Evolutionary conservation across 257 asterid species (phyloP), one percentile per base, ranked within the genome.

Genomic region (Lycium barbarum): DNA sequence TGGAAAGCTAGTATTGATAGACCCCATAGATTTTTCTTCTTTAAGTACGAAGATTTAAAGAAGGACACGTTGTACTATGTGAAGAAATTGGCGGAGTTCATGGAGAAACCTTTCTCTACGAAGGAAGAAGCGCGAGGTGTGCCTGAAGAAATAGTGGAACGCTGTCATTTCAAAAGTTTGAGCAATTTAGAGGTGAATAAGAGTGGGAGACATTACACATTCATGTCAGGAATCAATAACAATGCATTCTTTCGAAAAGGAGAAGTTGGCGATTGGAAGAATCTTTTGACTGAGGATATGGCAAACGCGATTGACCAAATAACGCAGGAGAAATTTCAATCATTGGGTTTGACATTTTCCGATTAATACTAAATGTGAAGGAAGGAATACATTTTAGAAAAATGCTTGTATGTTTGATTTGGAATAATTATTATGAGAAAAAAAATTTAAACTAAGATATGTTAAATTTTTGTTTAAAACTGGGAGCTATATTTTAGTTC

Each of bases 101-200:
- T 62, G 36, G 38, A 1, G 15, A 20, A 10, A 62, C 38, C 70
- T 11, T 62, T 22, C 38, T 61, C 67, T 20, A 22, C 8, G 0
- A 7, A 62, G 17, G 36, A 62, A 62, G 15, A 62, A 20, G 6
- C 11, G 6, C 7, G 1, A 0, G 38, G 38, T 62, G 38, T 62
- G 38, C 70, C 70, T 22, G 7, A 22, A 62, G 1, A 63, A 63
- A 63, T 87, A n/a, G 86, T 85, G 6, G 38, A 61, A 0, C 54
- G 6, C 0, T 85, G 86, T 47, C 67, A 62, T 57, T 87, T 85
- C 20, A 14, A 82, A 78, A 82, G 0, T 6, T 66, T 17, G 80
- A 85, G 88, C n/a, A 71, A 62, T 5, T 53, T 87, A 2, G 88
- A 87, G 59, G 88, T 71, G 57, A 88, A 79, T 17, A 85, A 85